Conservation (phyloP, 805 yeast genomes). For the Maudiozyma turicensis region DNA sequence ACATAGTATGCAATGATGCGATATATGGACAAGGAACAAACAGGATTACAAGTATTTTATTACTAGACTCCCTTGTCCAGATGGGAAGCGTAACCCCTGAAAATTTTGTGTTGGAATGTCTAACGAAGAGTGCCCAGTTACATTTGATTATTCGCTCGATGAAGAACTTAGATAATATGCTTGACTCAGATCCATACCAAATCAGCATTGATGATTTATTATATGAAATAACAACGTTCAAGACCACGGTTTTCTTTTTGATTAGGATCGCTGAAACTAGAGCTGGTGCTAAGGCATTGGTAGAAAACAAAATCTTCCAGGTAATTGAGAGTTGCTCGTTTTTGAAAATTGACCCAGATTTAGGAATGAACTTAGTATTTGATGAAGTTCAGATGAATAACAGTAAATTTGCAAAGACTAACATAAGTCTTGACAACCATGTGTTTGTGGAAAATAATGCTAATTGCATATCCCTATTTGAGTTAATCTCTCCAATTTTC, state of each 20-base stretch:
- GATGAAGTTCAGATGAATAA: constrained; percentile 28
- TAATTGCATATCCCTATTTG: constrained; percentile 46
- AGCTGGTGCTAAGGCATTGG: constrained; percentile 63
- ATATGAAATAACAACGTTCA: constrained; percentile 70
- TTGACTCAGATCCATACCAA: constrained; percentile 32
- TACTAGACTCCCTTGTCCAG: constrained; percentile 59
- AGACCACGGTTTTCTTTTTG: constrained; percentile 58
- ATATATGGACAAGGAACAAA: constrained; percentile 69
- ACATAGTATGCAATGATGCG: constrained; percentile 65
- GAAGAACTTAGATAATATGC: constrained; percentile 57
- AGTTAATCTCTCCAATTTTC: constrained; percentile 61
- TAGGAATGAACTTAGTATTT: constrained; percentile 51
- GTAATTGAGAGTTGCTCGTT: constrained; percentile 48
- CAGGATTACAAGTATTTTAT: constrained; percentile 64
- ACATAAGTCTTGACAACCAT: constrained; percentile 45
- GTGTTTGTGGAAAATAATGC: constrained; percentile 25
- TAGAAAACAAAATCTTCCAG: constrained; percentile 65
- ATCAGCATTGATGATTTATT: constrained; percentile 45
- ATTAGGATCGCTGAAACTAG: constrained; percentile 68
- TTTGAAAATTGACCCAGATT: constrained; percentile 64
- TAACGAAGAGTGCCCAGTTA: constrained; percentile 59
- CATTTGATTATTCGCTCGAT: constrained; percentile 56
- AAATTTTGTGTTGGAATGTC: constrained; percentile 47
- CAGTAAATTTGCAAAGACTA: constrained; percentile 33
- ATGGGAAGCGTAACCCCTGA: constrained; percentile 41